A percentile compares a stretch with the other conserved stretches of the same genome.
These are phyloP conservation scores for Aegilops longissima DNA, from an alignment of 176 grass and related monocot genomes.

Conservation along the genomic window DNA sequence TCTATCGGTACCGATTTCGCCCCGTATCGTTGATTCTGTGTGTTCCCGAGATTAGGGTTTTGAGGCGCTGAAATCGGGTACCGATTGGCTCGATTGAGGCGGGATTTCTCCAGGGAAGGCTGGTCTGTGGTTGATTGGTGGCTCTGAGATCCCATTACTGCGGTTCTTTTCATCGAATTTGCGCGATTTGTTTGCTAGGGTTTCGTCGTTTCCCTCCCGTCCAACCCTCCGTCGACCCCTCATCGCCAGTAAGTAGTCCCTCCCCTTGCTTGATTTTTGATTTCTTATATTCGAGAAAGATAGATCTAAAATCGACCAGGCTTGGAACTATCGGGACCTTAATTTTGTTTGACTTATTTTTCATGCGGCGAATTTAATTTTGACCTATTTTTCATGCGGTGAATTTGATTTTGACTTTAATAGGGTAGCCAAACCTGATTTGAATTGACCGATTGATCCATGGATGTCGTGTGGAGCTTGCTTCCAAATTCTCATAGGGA, in stretches of 20 bases:
- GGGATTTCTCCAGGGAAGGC: not conserved
- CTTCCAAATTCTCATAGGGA: not conserved
- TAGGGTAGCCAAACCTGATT: not conserved
- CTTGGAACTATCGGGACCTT: not conserved
- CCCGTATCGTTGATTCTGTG: slow-evolving; percentile 13
- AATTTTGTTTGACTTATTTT: not conserved
- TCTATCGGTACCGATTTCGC: slow-evolving; percentile 23
- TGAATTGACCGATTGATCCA: not conserved
- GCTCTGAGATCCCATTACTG: not conserved
- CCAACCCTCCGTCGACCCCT: not conserved
- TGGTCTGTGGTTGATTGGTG: not conserved
- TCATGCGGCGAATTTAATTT: not conserved
- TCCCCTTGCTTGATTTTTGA: not conserved
- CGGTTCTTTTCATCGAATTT: slow-evolving; percentile 6
- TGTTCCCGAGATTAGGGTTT: slow-evolving; percentile 48
- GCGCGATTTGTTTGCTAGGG: slow-evolving; percentile 30
- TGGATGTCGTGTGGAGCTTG: not conserved
- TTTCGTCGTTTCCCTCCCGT: slow-evolving; percentile 7
- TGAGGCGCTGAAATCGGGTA: not conserved
- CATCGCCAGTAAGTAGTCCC: not conserved
- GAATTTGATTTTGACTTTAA: not conserved
- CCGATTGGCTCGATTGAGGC: slow-evolving; percentile 30
- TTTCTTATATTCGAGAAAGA: not conserved
- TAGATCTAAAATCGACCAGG: not conserved
- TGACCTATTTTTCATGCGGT: not conserved